A percentile compares a stretch with the other conserved stretches of the same genome.
Conservation (phyloP, 179 eudicot genomes). For the Nepenthes alata region DNA sequence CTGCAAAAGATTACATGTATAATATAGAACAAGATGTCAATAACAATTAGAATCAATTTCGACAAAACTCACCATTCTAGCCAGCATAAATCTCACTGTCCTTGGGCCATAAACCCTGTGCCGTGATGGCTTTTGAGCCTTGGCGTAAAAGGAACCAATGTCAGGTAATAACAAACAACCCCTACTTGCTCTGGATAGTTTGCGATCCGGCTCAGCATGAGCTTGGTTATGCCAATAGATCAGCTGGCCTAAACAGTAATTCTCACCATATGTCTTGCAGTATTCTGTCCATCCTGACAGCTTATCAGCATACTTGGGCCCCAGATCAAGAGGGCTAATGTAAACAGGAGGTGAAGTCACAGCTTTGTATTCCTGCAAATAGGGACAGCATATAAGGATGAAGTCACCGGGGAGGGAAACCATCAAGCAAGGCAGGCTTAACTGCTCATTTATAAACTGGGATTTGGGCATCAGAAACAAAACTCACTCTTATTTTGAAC, state of each 20-base stretch:
- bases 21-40: too few species aligned
- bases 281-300: slow-evolving; percentile 63
- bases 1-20: too few species aligned
- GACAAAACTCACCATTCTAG: slow-evolving; percentile 61
- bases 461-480: neutral
- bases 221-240: slow-evolving; percentile 83
- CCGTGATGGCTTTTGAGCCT: slow-evolving; percentile 59
- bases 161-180: slow-evolving; percentile 90
- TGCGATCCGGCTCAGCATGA: slow-evolving; percentile 76
- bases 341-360: slow-evolving; percentile 76
- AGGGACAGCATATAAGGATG: neutral
- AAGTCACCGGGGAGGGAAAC: neutral
- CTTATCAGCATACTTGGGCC: slow-evolving; percentile 80
- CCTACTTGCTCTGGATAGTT: slow-evolving; percentile 55
- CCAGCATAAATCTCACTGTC: slow-evolving; percentile 63
- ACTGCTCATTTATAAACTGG: neutral
- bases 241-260: slow-evolving; percentile 90
- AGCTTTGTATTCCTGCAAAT: slow-evolving; percentile 65
- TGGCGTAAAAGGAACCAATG: slow-evolving; percentile 76
- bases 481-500: slow-evolving; percentile 62
- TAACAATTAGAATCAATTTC: neutral
- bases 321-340: slow-evolving; percentile 91
- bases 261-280: slow-evolving; percentile 79
- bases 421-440: neutral
- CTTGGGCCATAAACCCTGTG: slow-evolving; percentile 76